Base-by-base conservation (phyloP, 1,284 basidiomycete genomes). In the Apiotrichum veenhuisii region DNA sequence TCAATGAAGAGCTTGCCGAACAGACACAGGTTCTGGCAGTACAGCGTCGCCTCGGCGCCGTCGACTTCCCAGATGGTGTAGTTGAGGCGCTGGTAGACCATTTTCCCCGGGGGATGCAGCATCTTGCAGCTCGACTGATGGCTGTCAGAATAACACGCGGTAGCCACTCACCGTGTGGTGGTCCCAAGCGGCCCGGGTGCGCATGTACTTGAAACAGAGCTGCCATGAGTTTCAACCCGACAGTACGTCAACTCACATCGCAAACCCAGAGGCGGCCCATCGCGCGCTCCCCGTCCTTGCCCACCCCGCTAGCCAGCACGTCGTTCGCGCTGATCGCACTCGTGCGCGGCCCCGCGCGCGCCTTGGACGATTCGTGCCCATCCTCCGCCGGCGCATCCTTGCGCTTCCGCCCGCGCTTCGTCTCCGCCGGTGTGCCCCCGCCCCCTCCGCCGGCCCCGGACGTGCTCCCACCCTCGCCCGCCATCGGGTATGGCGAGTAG, bases 1-100 rank as follows among this genome's bases (percentile, higher is more conserved):
- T 98, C 95, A 70, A 98, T 97, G 76, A 98, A 98, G n/a, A 98
- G 81, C 75, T 98, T 98, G 42, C 94, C 95, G 69, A 98, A 98
- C 3, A 98, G 81, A 33, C 91, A 89, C 27, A 98, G 79, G 69
- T 95, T 95, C 75, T 98, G 95, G 73, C 91, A 96, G 71, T 95
- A 98, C 12, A 97, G 82, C 91, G 95, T 69, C 5, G 89, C 83
- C 56, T 82, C 80, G 1, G 87, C 85, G 3, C 94, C 95, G 71
- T 98, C 93, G 1, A 98, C 87, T 77, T 98, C 92, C 89, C 91
- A 97, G 49, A 98, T 95, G 10, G 84, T 87, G 73, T 91, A 90
- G 11, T 88, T 88, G 0, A 90, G 93, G 33, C 88, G 82, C 67
- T 94, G 87, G 72, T 98, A 98, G 11, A 97, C 91, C 71, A 89